phyloP scores from a whole-genome alignment of 495 filamentous ascomycete genomes.

The Lepidopterella palustris region DNA sequence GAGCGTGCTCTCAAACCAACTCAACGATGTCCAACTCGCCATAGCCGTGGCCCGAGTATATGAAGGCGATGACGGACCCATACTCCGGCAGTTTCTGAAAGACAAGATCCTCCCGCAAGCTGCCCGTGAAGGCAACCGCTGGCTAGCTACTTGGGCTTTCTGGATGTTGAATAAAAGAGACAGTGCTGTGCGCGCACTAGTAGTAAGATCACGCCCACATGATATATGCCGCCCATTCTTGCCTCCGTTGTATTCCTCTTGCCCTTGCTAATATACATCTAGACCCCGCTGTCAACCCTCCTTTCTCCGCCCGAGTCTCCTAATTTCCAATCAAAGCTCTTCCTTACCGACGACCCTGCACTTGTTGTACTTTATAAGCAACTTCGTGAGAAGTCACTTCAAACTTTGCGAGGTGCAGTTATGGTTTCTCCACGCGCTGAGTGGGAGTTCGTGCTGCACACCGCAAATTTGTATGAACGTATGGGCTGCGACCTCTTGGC shows the following conservation, averaged over 20 bases:
- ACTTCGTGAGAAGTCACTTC: conserved; percentile 75
- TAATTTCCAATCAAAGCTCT: conserved; percentile 63
- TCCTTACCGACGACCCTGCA: conserved; percentile 84
- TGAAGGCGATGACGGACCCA: conserved; percentile 74
- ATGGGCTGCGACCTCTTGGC: conserved; percentile 97
- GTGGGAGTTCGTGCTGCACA: conserved; percentile 86
- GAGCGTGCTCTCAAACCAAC: conserved; percentile 73
- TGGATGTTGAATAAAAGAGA: conserved; percentile 83
- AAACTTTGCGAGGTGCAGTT: conserved; percentile 76
- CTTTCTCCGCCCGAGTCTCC: conserved; percentile 55
- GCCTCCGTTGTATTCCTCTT: not conserved
- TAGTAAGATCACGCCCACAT: conserved; percentile 42
- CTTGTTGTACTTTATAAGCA: conserved; percentile 81
- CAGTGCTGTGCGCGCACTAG: conserved; percentile 78
- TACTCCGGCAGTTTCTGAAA: conserved; percentile 66
- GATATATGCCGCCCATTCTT: not conserved
- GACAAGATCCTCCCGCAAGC: conserved; percentile 76
- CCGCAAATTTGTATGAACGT: conserved; percentile 77
- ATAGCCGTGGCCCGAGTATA: conserved; percentile 84
- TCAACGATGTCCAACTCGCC: conserved; percentile 84
- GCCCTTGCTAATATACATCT: not conserved
- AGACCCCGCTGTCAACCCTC: conserved; percentile 73
- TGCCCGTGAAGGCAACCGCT: conserved; percentile 74
- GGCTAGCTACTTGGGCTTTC: conserved; percentile 93
- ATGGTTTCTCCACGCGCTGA: conserved; percentile 74